Conservation (phyloP, 192 early-diverging fungal genomes). For the Podila epigama region DNA sequence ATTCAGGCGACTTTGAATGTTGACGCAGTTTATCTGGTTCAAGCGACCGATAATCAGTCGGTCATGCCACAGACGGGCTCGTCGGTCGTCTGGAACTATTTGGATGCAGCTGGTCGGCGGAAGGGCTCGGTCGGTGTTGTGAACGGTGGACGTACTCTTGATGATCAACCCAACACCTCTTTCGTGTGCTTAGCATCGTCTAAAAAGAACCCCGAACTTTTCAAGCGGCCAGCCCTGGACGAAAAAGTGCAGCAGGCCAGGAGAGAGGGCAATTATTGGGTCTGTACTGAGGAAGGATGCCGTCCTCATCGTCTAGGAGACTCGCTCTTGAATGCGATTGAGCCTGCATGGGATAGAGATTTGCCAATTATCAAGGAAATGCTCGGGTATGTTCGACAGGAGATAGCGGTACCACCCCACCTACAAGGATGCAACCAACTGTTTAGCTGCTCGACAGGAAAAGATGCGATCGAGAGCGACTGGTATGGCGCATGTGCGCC, state of each 20-base stretch:
- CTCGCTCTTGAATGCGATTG: constrained; percentile 22
- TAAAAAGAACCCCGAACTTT: constrained; percentile 11
- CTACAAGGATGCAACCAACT: constrained; percentile 4
- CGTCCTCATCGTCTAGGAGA: constrained; percentile 38
- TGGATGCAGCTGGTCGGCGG: constrained; percentile 28
- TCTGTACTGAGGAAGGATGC: constrained; percentile 43
- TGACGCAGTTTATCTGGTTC: constrained; percentile 43
- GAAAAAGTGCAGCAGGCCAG: constrained; percentile 27
- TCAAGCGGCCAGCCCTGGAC: constrained; percentile 17
- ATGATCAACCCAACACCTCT: constrained; percentile 6
- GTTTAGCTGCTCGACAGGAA: constrained; percentile 11
- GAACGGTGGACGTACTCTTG: constrained; percentile 10
- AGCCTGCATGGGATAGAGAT: constrained; percentile 36
- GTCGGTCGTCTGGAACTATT: constrained; percentile 34
- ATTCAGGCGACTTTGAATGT: constrained; percentile 43
- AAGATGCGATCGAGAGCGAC: constrained; percentile 27
- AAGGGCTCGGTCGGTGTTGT: constrained; percentile 38
- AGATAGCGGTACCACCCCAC: neutral
- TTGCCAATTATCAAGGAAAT: constrained; percentile 36
- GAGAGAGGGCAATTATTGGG: constrained; percentile 29
- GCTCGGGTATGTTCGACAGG: constrained; percentile 37
- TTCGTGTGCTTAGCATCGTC: constrained; percentile 25
- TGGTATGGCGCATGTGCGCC: constrained; percentile 18
- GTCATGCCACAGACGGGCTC: constrained; percentile 25
- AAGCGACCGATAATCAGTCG: constrained; percentile 17